phyloP scores from a whole-genome alignment of 2,329 filamentous ascomycete species.

The Aaosphaeria pasadenensis region DNA sequence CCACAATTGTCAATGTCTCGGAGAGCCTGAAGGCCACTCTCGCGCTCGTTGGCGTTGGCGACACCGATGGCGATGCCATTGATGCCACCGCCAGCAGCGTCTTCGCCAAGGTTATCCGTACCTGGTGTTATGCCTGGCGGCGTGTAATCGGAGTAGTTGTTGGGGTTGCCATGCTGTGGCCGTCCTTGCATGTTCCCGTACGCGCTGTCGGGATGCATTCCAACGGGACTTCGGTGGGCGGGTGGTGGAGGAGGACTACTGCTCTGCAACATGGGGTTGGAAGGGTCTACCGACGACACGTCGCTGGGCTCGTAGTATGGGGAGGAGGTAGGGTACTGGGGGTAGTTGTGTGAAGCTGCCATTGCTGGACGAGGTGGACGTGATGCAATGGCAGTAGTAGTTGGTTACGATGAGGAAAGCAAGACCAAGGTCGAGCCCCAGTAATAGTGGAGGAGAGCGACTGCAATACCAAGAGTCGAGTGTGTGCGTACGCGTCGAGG shows the following conservation, averaged over 20 bases:
- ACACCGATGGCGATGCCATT: conserved; percentile 65
- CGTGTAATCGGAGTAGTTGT: conserved; percentile 34
- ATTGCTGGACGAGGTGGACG: no score
- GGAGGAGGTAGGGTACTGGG: neutral
- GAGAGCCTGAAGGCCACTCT: conserved; percentile 64
- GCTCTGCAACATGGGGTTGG: neutral
- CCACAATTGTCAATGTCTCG: conserved; percentile 37
- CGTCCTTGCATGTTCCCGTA: conserved; percentile 18
- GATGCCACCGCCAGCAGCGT: conserved; percentile 62
- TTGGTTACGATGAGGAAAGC: no score
- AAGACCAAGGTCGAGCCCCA: no score
- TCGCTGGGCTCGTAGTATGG: neutral
- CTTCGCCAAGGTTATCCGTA: conserved; percentile 64
- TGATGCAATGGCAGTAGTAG: no score
- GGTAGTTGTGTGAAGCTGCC: neutral
- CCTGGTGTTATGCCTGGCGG: conserved; percentile 53
- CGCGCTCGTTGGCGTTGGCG: conserved; percentile 57
- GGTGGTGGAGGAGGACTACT: conserved; percentile 28
- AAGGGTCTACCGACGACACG: no score
- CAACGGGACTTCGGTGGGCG: conserved; percentile 26
- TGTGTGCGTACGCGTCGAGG: no score
- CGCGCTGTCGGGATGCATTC: conserved; percentile 20
- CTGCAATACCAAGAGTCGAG: neutral
- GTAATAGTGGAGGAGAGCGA: neutral
- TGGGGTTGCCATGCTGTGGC: conserved; percentile 18